Evolutionary conservation across 345 rosid genomes (phyloP), one percentile per base, ranked within the genome.

Genomic region (Aurinia saxatilis): DNA sequence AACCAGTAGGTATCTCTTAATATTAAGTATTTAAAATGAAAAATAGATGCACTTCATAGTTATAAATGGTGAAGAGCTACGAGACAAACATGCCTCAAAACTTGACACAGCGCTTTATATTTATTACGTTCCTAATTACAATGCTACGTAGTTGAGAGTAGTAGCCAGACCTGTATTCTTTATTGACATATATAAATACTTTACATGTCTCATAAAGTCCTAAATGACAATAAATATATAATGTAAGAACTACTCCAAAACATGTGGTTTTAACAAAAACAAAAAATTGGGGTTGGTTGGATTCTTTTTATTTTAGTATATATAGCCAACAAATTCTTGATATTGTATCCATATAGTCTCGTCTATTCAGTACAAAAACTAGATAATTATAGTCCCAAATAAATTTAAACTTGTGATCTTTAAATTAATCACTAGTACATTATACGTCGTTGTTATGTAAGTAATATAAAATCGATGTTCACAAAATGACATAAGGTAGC

Each of bases 81-180:
- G 63, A 49, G 74, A 70, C 74, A 63, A 70, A 70, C 69, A 70
- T 70, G 74, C 74, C 63, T 63, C 62, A 39, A 57, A 63, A 55
- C 51, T 63, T 70, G 69, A 54, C 74, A 63, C 48, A 47, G 69
- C 14, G 58, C 64, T 63, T 48, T 56, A 48, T 48, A 70, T 70
- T 70, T 70, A 63, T 63, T 70, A 49, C 69, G 69, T 70, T 70
- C 64, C 74, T 70, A 70, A 70, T 70, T 71, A 71, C 75, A 71
- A 71, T 71, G 75, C 70, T 71, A 64, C 65, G 45, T 50, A 25
- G 10, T 50, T 50, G 36, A 40, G 6, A 52, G 61, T 64, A 25
- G 49, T 35, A 14, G 48, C 48, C 54, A 50, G 34, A 63, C 59
- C 64, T 70, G 74, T 37, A 30, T 30, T 8, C 51, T 14, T 31